phyloP scores from a whole-genome alignment of 768 basidiomycete genomes.

The Mycena vitilis region DNA sequence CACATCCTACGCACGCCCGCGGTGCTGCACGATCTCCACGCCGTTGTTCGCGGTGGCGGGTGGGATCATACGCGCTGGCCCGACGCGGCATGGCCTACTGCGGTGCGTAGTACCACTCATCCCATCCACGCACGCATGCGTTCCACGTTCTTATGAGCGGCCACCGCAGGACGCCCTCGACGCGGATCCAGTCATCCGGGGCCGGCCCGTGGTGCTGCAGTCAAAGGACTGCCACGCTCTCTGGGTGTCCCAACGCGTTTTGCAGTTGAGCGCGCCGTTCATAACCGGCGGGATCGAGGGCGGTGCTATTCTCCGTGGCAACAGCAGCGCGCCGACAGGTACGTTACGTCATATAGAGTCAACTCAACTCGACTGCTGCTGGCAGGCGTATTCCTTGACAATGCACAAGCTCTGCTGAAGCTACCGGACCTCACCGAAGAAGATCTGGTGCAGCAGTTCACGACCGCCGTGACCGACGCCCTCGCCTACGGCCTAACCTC shows the following conservation, averaged over 20 bases:
- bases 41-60: slow-evolving; percentile 87
- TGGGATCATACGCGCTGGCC: slow-evolving; percentile 94
- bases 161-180: slow-evolving; percentile 83
- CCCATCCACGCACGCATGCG: neutral
- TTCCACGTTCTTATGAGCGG: slow-evolving; percentile 27
- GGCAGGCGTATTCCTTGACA: slow-evolving; percentile 84
- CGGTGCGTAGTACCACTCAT: too few species aligned
- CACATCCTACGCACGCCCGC: slow-evolving; percentile 71
- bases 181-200: slow-evolving; percentile 71
- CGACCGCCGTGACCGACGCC: slow-evolving; percentile 73
- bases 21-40: slow-evolving; percentile 59
- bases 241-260: slow-evolving; percentile 84
- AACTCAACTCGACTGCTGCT: neutral
- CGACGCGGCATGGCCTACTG: slow-evolving; percentile 57
- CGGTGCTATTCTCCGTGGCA: slow-evolving; percentile 60
- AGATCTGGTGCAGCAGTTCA: slow-evolving; percentile 66
- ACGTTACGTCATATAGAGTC: slow-evolving; percentile 18
- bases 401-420: slow-evolving; percentile 82
- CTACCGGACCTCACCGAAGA: slow-evolving; percentile 72
- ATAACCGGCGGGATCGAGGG: slow-evolving; percentile 78
- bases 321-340: slow-evolving; percentile 67
- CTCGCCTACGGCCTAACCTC: slow-evolving; percentile 83
- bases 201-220: slow-evolving; percentile 76
- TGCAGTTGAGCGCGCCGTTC: slow-evolving; percentile 70
- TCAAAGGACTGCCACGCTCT: slow-evolving; percentile 88